Base-by-base conservation (phyloP, 257 asterid species). In the Verbena officinalis region DNA sequence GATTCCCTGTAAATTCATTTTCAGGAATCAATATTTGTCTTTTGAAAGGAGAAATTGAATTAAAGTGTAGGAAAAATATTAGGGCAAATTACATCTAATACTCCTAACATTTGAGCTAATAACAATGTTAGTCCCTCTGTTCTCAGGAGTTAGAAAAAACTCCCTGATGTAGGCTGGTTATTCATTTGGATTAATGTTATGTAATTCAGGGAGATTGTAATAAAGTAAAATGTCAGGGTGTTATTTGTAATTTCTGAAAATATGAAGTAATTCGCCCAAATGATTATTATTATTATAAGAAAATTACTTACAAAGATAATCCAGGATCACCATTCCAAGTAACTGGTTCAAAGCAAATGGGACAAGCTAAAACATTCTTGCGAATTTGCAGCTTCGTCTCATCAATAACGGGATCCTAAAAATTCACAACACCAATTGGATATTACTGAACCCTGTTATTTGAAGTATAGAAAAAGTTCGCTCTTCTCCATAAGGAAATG, bases 291-390 rank as follows among this genome's bases (percentile, higher is more conserved):
- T 7, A 36, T 36, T 2, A 11, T 19, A 14, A 38, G 24, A 8
- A 60, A 9, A 71, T 22, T 64, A 77, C 93, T 77, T 75, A 91
- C 98, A 73, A 34, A 20, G 85, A 77, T 64, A 76, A 67, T 48
- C 72, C 52, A 2, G 78, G 44, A 27, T 71, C 78, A 57, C 75
- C 70, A 6, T 63, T 74, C 80, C 77, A 79, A 59, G 59, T 55
- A 61, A 88, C 55, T 30, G 73, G 77, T 16, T 78, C 66, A 19
- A 69, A 81, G 84, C 98, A 91, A 77, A 91, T 84, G 20, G 98
- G 94, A 70, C 97, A 91, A 33, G 97, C 93, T 69, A 91, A 74
- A 59, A 81, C 73, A 31, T 68, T 78, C 65, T 77, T 72, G 65
- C 75, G 79, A 55, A 60, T 59, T 55, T 67, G 77, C 76, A 76